A percentile compares a stretch with the other conserved stretches of the same genome.
Evolutionary conservation across 1,139 yeast species (phyloP).

Genomic region (Suhomyces atakaporum): DNA sequence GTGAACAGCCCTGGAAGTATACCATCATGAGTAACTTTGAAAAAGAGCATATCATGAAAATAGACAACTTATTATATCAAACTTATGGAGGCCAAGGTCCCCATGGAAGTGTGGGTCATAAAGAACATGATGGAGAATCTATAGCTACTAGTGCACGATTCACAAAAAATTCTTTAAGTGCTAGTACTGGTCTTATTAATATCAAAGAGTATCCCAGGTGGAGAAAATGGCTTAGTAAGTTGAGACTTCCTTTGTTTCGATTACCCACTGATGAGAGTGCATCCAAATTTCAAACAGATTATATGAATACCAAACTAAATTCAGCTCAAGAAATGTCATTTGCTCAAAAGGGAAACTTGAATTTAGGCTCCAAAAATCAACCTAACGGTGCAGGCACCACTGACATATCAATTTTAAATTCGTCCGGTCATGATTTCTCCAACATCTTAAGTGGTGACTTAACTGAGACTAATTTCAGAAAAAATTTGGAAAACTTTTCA

Average conservation of each 20-base stretch:
- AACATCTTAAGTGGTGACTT: slow-evolving; percentile 34
- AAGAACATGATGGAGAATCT: slow-evolving; percentile 22
- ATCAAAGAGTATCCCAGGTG: slow-evolving; percentile 29
- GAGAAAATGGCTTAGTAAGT: slow-evolving; percentile 37
- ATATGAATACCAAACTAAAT: slow-evolving; percentile 21
- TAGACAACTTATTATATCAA: slow-evolving; percentile 25
- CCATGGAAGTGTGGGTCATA: slow-evolving; percentile 6
- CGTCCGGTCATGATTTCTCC: slow-evolving; percentile 39
- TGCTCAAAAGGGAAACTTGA: neutral
- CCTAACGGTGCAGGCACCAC: too few species aligned
- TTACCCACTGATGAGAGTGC: slow-evolving; percentile 44
- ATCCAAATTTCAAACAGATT: slow-evolving; percentile 28
- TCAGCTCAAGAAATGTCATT: neutral
- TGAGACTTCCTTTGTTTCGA: slow-evolving; percentile 44
- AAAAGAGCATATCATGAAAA: slow-evolving; percentile 31
- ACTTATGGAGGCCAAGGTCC: slow-evolving; percentile 1
- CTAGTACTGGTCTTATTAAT: slow-evolving; percentile 28
- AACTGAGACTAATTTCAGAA: slow-evolving; percentile 32
- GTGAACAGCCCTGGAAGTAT: slow-evolving; percentile 77
- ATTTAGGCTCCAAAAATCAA: slow-evolving; percentile 13
- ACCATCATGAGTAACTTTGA: slow-evolving; percentile 46
- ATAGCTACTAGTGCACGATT: slow-evolving; percentile 28
- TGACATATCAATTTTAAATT: neutral
- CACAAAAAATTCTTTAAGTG: slow-evolving; percentile 29
- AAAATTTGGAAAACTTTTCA: slow-evolving; percentile 35